Evolutionary conservation across 177 flowering plant genomes (phyloP).

Genomic region (Vitis hybrid): DNA sequence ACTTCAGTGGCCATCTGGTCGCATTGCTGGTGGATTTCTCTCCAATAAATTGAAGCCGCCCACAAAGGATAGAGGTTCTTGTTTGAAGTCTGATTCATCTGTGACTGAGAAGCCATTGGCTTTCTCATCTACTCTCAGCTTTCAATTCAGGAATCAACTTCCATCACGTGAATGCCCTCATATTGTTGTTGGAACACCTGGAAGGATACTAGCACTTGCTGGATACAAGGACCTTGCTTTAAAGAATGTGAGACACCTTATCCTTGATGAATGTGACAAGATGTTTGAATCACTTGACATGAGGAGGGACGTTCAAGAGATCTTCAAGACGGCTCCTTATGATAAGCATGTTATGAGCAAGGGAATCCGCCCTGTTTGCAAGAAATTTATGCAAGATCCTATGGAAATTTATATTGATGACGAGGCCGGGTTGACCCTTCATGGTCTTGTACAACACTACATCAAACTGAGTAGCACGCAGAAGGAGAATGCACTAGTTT

Average conservation of each 20-base stretch:
- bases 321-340: slow-evolving; percentile 97
- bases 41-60: slow-evolving; percentile 33
- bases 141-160: slow-evolving; percentile 47
- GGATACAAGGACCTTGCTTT: slow-evolving; percentile 92
- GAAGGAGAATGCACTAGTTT: no score
- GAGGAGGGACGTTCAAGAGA: slow-evolving; percentile 98
- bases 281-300: slow-evolving; percentile 99
- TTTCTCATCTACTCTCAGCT: slow-evolving; percentile 54
- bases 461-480: no score
- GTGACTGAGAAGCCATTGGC: slow-evolving; percentile 48
- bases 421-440: no score
- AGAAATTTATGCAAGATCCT: slow-evolving; percentile 99
- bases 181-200: slow-evolving; percentile 99
- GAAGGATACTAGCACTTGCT: slow-evolving; percentile 83
- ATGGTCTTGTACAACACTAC: no score
- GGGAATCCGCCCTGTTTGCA: slow-evolving; percentile 99
- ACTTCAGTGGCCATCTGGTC: slow-evolving; percentile 88
- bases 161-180: slow-evolving; percentile 99
- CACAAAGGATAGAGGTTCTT: slow-evolving; percentile 28
- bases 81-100: slow-evolving; percentile 40
- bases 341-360: slow-evolving; percentile 99
- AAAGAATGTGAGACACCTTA: slow-evolving; percentile 96
- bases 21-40: slow-evolving; percentile 62
- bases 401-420: no score
- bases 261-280: slow-evolving; percentile 98